These are phyloP conservation scores for Coniochaeta sp. DNA, from an alignment of 2,329 filamentous ascomycete species.

Conservation along the genomic window DNA sequence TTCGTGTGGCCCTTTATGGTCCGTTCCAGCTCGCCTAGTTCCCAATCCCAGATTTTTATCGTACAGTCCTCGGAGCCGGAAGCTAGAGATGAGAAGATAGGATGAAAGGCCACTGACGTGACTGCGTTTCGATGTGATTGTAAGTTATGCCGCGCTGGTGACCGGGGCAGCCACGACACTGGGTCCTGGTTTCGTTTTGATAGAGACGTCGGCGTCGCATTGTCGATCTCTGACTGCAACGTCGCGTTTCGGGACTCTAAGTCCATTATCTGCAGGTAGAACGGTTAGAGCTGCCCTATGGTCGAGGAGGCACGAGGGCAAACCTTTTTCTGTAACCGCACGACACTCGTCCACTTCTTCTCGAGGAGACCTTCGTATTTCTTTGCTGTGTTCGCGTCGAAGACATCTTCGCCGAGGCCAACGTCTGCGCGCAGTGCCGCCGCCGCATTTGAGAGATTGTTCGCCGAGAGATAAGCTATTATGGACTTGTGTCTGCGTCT, in stretches of 20 bases:
- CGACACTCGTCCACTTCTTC: constrained; percentile 98
- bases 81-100: constrained; percentile 81
- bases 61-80: constrained; percentile 88
- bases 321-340: constrained; percentile 91
- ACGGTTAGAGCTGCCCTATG: neutral
- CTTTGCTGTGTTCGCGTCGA: constrained; percentile 76
- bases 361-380: constrained; percentile 92
- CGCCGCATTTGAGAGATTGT: constrained; percentile 62
- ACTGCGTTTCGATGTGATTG: constrained; percentile 76
- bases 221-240: constrained; percentile 79
- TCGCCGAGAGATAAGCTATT: constrained; percentile 76
- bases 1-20: constrained; percentile 92
- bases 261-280: constrained; percentile 69
- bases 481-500: constrained; percentile 77
- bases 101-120: constrained; percentile 87
- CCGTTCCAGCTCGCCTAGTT: constrained; percentile 80
- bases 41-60: constrained; percentile 98
- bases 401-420: constrained; percentile 59
- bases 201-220: constrained; percentile 67
- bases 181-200: constrained; percentile 79
- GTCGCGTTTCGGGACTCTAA: constrained; percentile 67
- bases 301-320: constrained; percentile 7
- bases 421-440: constrained; percentile 69
- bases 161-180: constrained; percentile 75
- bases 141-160: constrained; percentile 72